Evolutionary conservation across 441 rosid species (phyloP).

Genomic region (Cnidoscolus chayamansa): DNA sequence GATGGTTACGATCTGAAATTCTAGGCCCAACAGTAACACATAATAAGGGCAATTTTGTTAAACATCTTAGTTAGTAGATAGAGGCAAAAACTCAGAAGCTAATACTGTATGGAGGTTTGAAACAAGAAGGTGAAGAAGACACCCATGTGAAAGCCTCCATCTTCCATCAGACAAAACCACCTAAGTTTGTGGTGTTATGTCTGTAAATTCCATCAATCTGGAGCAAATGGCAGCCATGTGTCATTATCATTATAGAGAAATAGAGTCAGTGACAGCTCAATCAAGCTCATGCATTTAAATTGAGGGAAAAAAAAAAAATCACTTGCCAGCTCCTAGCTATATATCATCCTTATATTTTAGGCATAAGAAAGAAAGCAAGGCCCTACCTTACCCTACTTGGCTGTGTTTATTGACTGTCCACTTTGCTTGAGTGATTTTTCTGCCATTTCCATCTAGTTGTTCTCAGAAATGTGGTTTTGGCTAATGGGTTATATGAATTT

Average conservation of each 20-base stretch:
- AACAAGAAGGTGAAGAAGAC: background rate
- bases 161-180: conserved; percentile 26
- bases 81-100: background rate
- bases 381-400: conserved; percentile 18
- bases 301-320: background rate
- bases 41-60: background rate
- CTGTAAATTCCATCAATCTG: conserved; percentile 23
- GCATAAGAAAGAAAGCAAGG: background rate
- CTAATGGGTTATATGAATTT: background rate
- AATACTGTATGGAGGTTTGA: background rate
- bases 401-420: conserved; percentile 15
- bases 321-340: background rate
- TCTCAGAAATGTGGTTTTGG: background rate
- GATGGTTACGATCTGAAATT: background rate
- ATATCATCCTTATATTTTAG: background rate
- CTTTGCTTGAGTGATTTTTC: conserved; percentile 23
- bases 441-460: background rate
- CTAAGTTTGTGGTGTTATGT: conserved; percentile 25
- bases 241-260: conserved; percentile 21
- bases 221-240: conserved; percentile 19
- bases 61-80: background rate
- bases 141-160: conserved; percentile 25
- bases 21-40: background rate
- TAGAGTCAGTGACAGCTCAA: conserved; percentile 33
- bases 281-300: conserved; percentile 10